phyloP scores from a whole-genome alignment of 1,139 yeast species.

The Scheffersomyces parashehatae region DNA sequence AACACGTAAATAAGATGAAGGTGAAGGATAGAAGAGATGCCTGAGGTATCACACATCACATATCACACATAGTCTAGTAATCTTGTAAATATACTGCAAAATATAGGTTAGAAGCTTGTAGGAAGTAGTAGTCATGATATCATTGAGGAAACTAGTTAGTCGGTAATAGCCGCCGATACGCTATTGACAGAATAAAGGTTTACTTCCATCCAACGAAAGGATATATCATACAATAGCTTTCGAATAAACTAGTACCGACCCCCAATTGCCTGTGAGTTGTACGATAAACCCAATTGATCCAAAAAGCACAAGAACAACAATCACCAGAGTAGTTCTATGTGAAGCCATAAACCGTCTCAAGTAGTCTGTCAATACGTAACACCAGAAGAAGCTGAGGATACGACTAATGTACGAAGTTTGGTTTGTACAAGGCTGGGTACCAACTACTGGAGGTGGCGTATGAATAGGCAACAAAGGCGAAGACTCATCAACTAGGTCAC shows the following conservation, averaged over 20 bases:
- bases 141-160: background rate
- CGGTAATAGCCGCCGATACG: background rate
- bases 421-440: too few species aligned
- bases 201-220: slow-evolving; percentile 2
- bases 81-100: slow-evolving; percentile 1
- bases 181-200: background rate
- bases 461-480: background rate
- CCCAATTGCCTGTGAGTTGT: slow-evolving; percentile 18
- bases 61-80: background rate
- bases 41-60: slow-evolving; percentile 9
- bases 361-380: background rate
- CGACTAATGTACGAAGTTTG: too few species aligned
- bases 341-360: slow-evolving; percentile 1
- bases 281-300: too few species aligned
- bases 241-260: slow-evolving; percentile 6
- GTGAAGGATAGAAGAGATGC: slow-evolving; percentile 67
- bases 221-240: slow-evolving; percentile 18
- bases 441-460: too few species aligned
- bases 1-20: slow-evolving; percentile 77
- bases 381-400: slow-evolving; percentile 3
- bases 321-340: background rate
- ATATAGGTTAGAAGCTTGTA: background rate
- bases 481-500: background rate
- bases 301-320: too few species aligned
- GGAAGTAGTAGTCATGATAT: background rate